Base-by-base conservation (phyloP, 1,284 basidiomycete genomes). In the Rhodotorula sp. region DNA sequence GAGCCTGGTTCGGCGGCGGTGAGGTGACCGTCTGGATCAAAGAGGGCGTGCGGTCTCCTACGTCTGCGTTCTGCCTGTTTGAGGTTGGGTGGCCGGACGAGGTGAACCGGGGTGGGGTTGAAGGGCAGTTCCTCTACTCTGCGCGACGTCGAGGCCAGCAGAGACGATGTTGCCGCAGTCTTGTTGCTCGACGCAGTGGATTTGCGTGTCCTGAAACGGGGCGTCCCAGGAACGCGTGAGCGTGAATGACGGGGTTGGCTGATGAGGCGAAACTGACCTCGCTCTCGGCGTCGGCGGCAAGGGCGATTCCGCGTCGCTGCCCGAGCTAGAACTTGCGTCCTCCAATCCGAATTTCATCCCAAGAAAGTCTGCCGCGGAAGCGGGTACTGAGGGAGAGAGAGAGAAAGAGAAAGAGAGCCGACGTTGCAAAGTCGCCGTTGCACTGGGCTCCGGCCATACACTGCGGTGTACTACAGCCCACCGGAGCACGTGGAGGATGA, bases 341-440 rank as follows among this genome's bases (percentile, higher is more conserved):
- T 49, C 15, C 46, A 57, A 48, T n/a, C 66, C 66, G 16, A 67
- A 67, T 31, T 29, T 57, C 66, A 67, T 67, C 65, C 23, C 20
- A 6, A 20, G 3, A 21, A 5, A 49, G 20, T 7, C 5, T 10
- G 3, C 20, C 15, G 8, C 5, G 20, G 12, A 21, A 56, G 26
- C 7, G n/a, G 39, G 21, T 7, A 48, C 15, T 18, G 49, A 51
- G n/a, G 39, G 15, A 3, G 39, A 10, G n/a, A 46, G 21, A 20
- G 48, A 21, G 16, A 34, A 46, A 20, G 48, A 21, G 16, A 34
- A 46, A 16, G 34, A 29, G 29, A 31, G 8, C 15, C 26, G n/a
- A 20, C 18, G 29, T 18, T 20, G 18, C 29, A 15, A 7, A 20
- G 18, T 20, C 18, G 29, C 18, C 21, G 29, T 31, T 29, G 29